phyloP scores from a whole-genome alignment of 495 filamentous ascomycete genomes.

The Aspergillus conjunctus region DNA sequence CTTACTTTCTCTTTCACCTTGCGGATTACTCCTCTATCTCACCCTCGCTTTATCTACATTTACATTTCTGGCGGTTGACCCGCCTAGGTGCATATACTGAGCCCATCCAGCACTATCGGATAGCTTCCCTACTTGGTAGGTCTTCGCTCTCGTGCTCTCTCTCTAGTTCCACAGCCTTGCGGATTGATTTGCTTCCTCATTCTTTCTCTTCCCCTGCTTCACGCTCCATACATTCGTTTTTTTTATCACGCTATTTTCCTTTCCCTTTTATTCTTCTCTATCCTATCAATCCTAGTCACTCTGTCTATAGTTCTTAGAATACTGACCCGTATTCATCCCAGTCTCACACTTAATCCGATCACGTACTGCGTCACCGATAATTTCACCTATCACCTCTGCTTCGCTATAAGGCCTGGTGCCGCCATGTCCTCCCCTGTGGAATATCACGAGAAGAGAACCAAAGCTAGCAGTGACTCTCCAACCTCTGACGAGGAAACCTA shows the following conservation, averaged over 20 bases:
- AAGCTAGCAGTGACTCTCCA: constrained; percentile 31
- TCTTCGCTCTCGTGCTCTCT: constrained; percentile 1
- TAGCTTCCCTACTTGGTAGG: constrained; percentile 15
- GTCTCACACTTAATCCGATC: neutral
- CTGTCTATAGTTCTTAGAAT: constrained; percentile 1
- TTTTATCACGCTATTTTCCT: constrained; percentile 11
- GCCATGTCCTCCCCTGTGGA: constrained; percentile 59
- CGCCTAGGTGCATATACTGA: constrained; percentile 1
- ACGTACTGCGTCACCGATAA: neutral
- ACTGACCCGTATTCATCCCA: constrained; percentile 7
- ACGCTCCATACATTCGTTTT: constrained; percentile 1
- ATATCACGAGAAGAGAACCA: constrained; percentile 26
- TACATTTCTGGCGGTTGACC: constrained; percentile 6
- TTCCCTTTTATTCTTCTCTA: constrained; percentile 8
- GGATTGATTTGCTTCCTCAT: constrained; percentile 1
- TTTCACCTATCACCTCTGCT: constrained; percentile 2
- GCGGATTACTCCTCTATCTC: too few species aligned
- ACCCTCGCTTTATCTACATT: too few species aligned
- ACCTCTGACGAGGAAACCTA: constrained; percentile 45
- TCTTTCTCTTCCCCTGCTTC: constrained; percentile 3
- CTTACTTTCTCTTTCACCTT: too few species aligned
- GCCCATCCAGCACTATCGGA: neutral
- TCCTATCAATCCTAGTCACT: constrained; percentile 4
- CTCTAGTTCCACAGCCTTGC: neutral
- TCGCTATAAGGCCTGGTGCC: constrained; percentile 37